A percentile compares a stretch with the other conserved stretches of the same genome.
These are phyloP conservation scores for Penicillium sp. DNA, from an alignment of 2,329 filamentous ascomycete species.

Conservation along the genomic window DNA sequence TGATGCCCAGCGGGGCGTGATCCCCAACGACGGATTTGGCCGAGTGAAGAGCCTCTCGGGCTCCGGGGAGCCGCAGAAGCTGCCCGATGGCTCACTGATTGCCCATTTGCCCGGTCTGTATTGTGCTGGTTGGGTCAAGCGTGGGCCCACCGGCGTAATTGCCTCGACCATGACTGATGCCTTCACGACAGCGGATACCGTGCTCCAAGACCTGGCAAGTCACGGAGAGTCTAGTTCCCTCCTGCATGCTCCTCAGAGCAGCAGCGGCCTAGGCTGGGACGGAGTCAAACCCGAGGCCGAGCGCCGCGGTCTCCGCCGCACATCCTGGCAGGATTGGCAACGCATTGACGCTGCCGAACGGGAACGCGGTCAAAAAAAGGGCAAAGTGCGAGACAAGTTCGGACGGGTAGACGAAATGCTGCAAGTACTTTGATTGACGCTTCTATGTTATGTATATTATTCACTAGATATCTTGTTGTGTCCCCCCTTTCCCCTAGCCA, in stretches of 20 bases:
- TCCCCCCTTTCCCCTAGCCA: not conserved
- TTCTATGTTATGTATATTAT: constrained; percentile 11
- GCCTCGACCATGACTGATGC: constrained; percentile 95
- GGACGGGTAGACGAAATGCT: constrained; percentile 63
- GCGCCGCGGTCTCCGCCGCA: constrained; percentile 60
- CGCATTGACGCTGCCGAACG: constrained; percentile 81
- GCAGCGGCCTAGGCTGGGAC: constrained; percentile 71
- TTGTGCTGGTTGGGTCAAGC: constrained; percentile 95
- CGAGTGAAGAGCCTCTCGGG: constrained; percentile 61
- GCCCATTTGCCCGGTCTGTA: constrained; percentile 74
- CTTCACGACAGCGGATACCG: constrained; percentile 83
- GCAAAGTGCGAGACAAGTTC: constrained; percentile 79
- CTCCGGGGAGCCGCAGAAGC: constrained; percentile 26
- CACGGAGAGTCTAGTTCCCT: constrained; percentile 43
- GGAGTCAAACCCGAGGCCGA: constrained; percentile 67
- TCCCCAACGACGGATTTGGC: constrained; percentile 81
- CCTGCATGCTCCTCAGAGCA: constrained; percentile 47
- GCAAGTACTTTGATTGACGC: constrained; percentile 37
- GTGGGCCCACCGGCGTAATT: constrained; percentile 92
- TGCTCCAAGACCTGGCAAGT: constrained; percentile 74
- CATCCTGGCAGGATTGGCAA: constrained; percentile 86
- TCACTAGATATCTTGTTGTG: constrained; percentile 8
- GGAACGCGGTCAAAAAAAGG: constrained; percentile 64
- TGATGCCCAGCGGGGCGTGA: constrained; percentile 71
- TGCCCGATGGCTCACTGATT: constrained; percentile 45